These are phyloP conservation scores for Dryas alaskensis DNA, from an alignment of 306 rosid species.

Conservation along the genomic window DNA sequence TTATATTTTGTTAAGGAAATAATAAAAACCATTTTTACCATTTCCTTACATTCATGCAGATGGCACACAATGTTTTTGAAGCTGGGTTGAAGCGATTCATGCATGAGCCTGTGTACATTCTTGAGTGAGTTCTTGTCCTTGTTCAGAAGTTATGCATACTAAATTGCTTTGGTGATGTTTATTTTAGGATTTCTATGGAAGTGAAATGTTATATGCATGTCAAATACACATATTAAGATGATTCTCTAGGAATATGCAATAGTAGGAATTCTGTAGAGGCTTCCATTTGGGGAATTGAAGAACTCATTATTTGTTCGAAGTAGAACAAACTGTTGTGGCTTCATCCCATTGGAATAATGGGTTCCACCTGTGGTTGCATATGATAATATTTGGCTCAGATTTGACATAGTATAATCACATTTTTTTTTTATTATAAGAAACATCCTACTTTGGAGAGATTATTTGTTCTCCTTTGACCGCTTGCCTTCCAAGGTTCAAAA, in stretches of 20 bases:
- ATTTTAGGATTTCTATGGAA: slow-evolving; percentile 3
- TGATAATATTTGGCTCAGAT: not conserved
- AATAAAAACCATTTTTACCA: not conserved
- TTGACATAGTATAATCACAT: not conserved
- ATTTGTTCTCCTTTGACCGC: not conserved
- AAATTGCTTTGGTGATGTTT: slow-evolving; percentile 21
- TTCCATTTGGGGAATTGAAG: not conserved
- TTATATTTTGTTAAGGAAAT: not conserved
- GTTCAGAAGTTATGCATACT: slow-evolving; percentile 8
- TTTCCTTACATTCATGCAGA: slow-evolving; percentile 51
- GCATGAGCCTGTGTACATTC: slow-evolving; percentile 92
- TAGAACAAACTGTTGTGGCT: slow-evolving; percentile 3
- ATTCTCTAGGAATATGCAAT: not conserved
- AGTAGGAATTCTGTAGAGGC: not conserved
- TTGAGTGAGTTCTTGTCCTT: slow-evolving; percentile 68
- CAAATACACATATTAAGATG: not conserved
- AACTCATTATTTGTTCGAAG: not conserved
- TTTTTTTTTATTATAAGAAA: not conserved
- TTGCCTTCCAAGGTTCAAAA: not conserved
- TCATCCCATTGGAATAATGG: not conserved
- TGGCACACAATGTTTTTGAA: slow-evolving; percentile 94
- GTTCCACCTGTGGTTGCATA: not conserved
- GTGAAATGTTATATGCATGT: slow-evolving; percentile 15
- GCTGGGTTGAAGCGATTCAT: slow-evolving; percentile 87
- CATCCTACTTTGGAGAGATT: not conserved